Evolutionary conservation across 2,329 filamentous ascomycete species (phyloP).

Genomic region (Leptographium wingfieldii): DNA sequence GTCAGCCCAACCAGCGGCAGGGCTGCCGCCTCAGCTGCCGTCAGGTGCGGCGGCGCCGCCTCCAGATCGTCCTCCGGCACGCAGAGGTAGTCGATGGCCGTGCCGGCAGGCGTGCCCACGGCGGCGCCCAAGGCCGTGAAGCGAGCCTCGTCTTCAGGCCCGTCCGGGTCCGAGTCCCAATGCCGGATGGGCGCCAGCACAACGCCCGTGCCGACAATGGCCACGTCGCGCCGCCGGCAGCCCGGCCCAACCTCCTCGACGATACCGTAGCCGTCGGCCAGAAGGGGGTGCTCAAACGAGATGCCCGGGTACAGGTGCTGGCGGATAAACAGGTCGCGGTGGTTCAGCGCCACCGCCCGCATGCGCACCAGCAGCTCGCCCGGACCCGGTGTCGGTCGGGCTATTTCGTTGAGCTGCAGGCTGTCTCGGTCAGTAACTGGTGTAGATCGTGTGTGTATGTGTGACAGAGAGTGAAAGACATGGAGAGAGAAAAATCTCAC

Average conservation of each 20-base stretch:
- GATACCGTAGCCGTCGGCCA: constrained; percentile 70
- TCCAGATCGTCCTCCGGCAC: constrained; percentile 65
- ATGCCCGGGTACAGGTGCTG: constrained; percentile 83
- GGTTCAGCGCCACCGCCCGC: constrained; percentile 75
- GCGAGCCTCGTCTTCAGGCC: constrained; percentile 50
- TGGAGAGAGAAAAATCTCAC: constrained; percentile 22
- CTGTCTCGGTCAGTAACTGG: constrained; percentile 19
- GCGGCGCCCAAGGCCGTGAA: constrained; percentile 62
- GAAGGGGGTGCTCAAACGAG: constrained; percentile 63
- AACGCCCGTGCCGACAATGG: constrained; percentile 52
- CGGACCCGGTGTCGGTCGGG: constrained; percentile 49
- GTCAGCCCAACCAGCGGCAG: constrained; percentile 78
- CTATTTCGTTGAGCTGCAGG: constrained; percentile 46
- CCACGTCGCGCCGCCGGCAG: constrained; percentile 21
- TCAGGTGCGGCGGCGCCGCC: constrained; percentile 59
- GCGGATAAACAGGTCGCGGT: constrained; percentile 89
- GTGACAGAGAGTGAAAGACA: background rate
- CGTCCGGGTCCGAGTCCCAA: constrained; percentile 60
- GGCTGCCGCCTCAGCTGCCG: constrained; percentile 63
- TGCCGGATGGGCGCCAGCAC: constrained; percentile 66
- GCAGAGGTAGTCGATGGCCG: constrained; percentile 59
- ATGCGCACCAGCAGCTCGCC: constrained; percentile 64
- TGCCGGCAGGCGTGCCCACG: constrained; percentile 51
- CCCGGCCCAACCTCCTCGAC: constrained; percentile 52
- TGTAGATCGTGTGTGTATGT: too few species aligned